Evolutionary conservation across 768 basidiomycete species (phyloP), one percentile per base, ranked within the genome.

Genomic region (Phaffia tasmanica): DNA sequence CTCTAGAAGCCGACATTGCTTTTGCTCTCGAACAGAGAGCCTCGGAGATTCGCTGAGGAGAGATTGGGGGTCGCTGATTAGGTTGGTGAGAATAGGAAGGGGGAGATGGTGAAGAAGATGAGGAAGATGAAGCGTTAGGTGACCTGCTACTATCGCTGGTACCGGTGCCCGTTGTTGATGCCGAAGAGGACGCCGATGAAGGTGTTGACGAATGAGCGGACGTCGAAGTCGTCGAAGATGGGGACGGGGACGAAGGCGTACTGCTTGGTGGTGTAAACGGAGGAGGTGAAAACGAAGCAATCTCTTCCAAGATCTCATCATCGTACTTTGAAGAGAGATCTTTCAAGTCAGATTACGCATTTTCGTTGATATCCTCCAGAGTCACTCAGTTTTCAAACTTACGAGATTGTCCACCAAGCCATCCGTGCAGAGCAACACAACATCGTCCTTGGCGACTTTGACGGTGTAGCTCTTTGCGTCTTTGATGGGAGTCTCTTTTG

Each of bases 401-500:
- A 76, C 75, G 42, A 77, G 69, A 65, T 77, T 77, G 63, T 77
- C 77, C 64, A 73, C 73, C 47, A 77, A 67, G 0, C 77, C 77
- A 66, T 77, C 77, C 58, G 71, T 73, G 19, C 74, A 72, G 59
- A 77, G 67, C 0, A 77, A 69, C 18, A 77, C 73, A 18, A 78
- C 72, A 72, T 80, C 79, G 54, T 75, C 77, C 64, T 76, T 74
- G 53, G 75, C 71, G 30, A 80, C 78, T 42, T 71, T 71, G 59
- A 79, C 70, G 49, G 72, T 73, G 63, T 86, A 83, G 6, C 85
- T 77, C 66, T 85, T 85, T 1, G 88, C 87, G 58, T 88, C 82
- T 23, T 80, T 73, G 72, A 74, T 72, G 19, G 87, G 86, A 29
- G 80, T 81, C 23, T 84, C 83, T n/a, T 81, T 76, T 1, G 81